These are phyloP conservation scores for Linderina pennispora DNA, from an alignment of 192 early-diverging fungal genomes.

Conservation along the genomic window DNA sequence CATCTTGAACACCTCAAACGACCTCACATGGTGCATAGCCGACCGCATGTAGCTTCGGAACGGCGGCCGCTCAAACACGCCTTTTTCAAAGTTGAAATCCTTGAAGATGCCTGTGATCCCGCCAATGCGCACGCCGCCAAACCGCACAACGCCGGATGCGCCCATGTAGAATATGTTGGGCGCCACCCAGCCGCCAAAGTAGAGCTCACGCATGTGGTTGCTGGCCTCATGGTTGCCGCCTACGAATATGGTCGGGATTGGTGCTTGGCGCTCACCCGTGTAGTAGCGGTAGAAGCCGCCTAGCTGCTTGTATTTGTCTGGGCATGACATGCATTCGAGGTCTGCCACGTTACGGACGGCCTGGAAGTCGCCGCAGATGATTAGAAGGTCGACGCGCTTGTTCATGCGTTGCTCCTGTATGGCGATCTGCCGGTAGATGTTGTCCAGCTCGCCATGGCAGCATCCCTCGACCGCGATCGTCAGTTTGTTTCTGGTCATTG, in stretches of 20 bases:
- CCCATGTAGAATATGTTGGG: constrained; percentile 94
- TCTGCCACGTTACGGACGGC: constrained; percentile 81
- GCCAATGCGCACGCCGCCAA: constrained; percentile 86
- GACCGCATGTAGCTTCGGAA: constrained; percentile 56
- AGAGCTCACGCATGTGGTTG: constrained; percentile 94
- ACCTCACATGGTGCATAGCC: constrained; percentile 81
- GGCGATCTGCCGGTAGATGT: constrained; percentile 68
- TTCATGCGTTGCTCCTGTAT: constrained; percentile 46
- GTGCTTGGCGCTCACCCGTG: constrained; percentile 69
- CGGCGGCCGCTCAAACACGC: constrained; percentile 75
- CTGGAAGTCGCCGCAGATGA: constrained; percentile 99
- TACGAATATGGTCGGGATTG: constrained; percentile 88
- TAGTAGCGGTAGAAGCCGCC: constrained; percentile 96
- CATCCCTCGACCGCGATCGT: constrained; percentile 92
- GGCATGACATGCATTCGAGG: constrained; percentile 73
- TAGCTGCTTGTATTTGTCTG: constrained; percentile 75
- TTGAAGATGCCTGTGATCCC: constrained; percentile 93
- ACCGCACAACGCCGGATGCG: constrained; percentile 74
- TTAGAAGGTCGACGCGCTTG: constrained; percentile 77
- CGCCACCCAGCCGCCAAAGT: constrained; percentile 92
- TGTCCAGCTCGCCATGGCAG: constrained; percentile 90
- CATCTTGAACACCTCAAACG: constrained; percentile 78
- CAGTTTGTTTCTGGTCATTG: constrained; percentile 66
- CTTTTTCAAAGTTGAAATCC: constrained; percentile 49
- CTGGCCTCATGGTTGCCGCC: constrained; percentile 98